phyloP scores from a whole-genome alignment of 2,329 filamentous ascomycete species.

The Shiraia sp. region DNA sequence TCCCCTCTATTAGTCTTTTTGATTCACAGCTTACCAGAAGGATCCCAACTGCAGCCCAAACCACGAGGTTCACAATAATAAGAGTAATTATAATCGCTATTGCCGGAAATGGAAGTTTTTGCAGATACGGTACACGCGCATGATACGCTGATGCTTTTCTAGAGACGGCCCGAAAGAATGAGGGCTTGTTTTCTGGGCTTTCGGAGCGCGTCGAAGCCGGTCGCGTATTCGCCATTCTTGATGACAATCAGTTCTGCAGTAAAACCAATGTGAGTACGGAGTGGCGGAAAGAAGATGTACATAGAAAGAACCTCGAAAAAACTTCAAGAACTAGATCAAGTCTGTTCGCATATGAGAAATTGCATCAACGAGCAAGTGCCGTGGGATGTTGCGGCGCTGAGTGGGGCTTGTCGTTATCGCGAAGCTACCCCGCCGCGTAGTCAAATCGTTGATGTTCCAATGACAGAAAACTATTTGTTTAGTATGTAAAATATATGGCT shows the following conservation, averaged over 20 bases:
- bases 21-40: constrained; percentile 53
- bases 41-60: constrained; percentile 62
- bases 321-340: neutral
- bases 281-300: neutral
- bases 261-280: neutral
- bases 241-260: neutral
- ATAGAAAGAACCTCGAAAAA: neutral
- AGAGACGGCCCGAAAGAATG: constrained; percentile 26
- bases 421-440: constrained; percentile 18
- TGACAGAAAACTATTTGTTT: constrained; percentile 1
- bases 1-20: neutral
- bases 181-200: constrained; percentile 17
- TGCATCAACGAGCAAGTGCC: constrained; percentile 6
- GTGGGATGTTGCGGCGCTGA: constrained; percentile 19
- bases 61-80: constrained; percentile 57
- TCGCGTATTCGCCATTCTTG: constrained; percentile 16
- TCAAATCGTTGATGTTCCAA: no score
- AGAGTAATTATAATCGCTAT: constrained; percentile 61
- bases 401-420: constrained; percentile 23
- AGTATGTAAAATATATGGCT: neutral
- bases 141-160: constrained; percentile 53
- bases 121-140: constrained; percentile 57
- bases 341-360: neutral
- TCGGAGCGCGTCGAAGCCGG: constrained; percentile 9
- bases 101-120: constrained; percentile 60